These are phyloP conservation scores for Sambucus nigra DNA, from an alignment of 129 eudicot species.

Conservation along the genomic window DNA sequence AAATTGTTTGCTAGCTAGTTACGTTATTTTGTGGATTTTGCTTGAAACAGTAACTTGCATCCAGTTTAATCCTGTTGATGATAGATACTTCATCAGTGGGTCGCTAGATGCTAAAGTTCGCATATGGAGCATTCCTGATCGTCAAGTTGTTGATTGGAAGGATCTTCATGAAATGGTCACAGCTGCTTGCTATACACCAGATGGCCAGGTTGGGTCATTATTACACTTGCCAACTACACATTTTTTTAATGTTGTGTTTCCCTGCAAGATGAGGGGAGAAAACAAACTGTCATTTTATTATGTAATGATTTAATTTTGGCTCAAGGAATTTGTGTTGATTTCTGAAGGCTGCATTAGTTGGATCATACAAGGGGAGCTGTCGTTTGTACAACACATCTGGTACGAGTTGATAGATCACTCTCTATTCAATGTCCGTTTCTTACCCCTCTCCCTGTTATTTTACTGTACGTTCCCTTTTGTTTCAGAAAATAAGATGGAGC, in stretches of 20 bases:
- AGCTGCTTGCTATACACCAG: slow-evolving; percentile 98
- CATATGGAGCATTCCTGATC: slow-evolving; percentile 96
- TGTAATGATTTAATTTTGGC: slow-evolving; percentile 4
- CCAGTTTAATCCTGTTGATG: slow-evolving; percentile 97
- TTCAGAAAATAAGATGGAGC: slow-evolving; percentile 79
- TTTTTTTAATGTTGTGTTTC: slow-evolving; percentile 6
- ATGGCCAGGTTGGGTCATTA: slow-evolving; percentile 79
- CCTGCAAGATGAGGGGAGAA: too few relatives aligned
- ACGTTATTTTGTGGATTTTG: slow-evolving; percentile 13
- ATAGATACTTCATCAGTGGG: slow-evolving; percentile 91
- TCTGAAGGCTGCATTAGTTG: slow-evolving; percentile 87
- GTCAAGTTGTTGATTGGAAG: slow-evolving; percentile 97
- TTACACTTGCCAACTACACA: too few relatives aligned
- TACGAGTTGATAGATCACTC: slow-evolving; percentile 20
- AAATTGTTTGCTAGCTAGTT: slow-evolving; percentile 7
- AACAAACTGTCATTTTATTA: slow-evolving; percentile 6
- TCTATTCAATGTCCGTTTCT: not conserved
- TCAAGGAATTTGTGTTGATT: slow-evolving; percentile 17
- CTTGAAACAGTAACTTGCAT: slow-evolving; percentile 87
- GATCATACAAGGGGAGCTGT: slow-evolving; percentile 94
- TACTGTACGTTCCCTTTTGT: not conserved
- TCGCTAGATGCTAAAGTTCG: slow-evolving; percentile 95
- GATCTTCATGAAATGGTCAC: slow-evolving; percentile 99
- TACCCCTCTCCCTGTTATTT: too few relatives aligned
- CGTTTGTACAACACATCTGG: slow-evolving; percentile 70